Conservation (phyloP, 306 rosid genomes). For the Ochetophila trinervis region DNA sequence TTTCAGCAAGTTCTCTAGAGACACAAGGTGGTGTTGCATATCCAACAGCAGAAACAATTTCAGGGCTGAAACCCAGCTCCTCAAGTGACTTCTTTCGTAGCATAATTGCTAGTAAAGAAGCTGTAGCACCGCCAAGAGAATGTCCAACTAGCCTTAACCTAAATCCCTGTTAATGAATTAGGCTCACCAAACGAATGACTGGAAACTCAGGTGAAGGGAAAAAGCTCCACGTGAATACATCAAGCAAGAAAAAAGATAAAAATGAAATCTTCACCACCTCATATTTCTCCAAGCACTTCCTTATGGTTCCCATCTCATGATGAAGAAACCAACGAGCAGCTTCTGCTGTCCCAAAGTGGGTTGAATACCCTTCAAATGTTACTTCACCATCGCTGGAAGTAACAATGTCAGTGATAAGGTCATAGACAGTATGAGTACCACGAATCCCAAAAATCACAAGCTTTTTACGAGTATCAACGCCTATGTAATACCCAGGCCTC, state of each 20-base stretch:
- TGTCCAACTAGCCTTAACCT: conserved; percentile 94
- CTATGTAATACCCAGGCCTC: conserved; percentile 94
- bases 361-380: conserved; percentile 81
- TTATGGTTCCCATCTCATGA: conserved; percentile 65
- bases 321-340: conserved; percentile 92
- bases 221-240: conserved; percentile 9
- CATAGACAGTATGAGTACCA: conserved; percentile 89
- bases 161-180: conserved; percentile 80
- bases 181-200: conserved; percentile 27
- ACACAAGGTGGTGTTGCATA: conserved; percentile 90
- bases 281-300: conserved; percentile 66
- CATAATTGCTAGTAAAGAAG: conserved; percentile 87
- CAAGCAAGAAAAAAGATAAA: conserved; percentile 12
- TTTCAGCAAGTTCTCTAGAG: conserved; percentile 81
- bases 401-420: conserved; percentile 82
- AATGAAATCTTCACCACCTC: conserved; percentile 48
- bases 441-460: conserved; percentile 83
- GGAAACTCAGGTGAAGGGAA: conserved; percentile 7
- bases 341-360: conserved; percentile 91
- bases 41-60: conserved; percentile 79
- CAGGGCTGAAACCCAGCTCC: conserved; percentile 88
- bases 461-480: conserved; percentile 68
- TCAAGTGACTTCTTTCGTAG: conserved; percentile 62
- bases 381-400: conserved; percentile 68
- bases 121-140: conserved; percentile 96